Evolutionary conservation across 805 yeast species (phyloP).

Genomic region (Candida insectorum): DNA sequence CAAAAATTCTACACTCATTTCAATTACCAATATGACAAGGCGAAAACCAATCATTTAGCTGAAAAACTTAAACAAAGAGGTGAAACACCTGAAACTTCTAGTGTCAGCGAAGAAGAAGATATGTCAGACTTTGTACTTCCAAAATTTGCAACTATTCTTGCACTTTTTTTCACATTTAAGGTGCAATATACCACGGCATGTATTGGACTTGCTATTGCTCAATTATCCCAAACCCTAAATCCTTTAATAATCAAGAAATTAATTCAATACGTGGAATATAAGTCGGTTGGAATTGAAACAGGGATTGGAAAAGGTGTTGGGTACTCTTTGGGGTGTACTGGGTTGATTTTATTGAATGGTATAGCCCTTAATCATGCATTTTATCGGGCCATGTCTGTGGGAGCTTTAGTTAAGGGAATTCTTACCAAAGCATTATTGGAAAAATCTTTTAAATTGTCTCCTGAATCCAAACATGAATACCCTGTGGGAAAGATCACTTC

Average conservation of each 20-base stretch:
- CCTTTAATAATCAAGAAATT: constrained; percentile 31
- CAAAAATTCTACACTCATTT: constrained; percentile 6
- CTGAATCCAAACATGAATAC: constrained; percentile 53
- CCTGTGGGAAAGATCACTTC: constrained; percentile 73
- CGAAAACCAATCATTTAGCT: neutral
- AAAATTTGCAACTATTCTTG: constrained; percentile 13
- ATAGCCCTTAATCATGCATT: constrained; percentile 55
- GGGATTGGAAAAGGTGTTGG: constrained; percentile 35
- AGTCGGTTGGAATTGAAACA: constrained; percentile 19
- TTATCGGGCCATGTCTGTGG: constrained; percentile 55
- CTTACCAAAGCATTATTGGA: constrained; percentile 66
- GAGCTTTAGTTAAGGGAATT: constrained; percentile 67
- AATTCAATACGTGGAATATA: constrained; percentile 28
- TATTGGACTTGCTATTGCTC: constrained; percentile 25
- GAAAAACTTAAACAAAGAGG: constrained; percentile 4
- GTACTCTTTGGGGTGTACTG: constrained; percentile 32
- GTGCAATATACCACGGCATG: constrained; percentile 19
- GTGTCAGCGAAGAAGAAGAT: constrained; percentile 18
- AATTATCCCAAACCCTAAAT: constrained; percentile 34
- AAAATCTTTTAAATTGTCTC: constrained; percentile 61
- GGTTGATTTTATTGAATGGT: constrained; percentile 26
- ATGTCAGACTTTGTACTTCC: constrained; percentile 28
- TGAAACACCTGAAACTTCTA: constrained; percentile 12
- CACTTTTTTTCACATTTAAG: constrained; percentile 10
- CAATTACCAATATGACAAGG: constrained; percentile 1